Conservation (phyloP, 140 eudicot genomes). For the Senecio squalidus region DNA sequence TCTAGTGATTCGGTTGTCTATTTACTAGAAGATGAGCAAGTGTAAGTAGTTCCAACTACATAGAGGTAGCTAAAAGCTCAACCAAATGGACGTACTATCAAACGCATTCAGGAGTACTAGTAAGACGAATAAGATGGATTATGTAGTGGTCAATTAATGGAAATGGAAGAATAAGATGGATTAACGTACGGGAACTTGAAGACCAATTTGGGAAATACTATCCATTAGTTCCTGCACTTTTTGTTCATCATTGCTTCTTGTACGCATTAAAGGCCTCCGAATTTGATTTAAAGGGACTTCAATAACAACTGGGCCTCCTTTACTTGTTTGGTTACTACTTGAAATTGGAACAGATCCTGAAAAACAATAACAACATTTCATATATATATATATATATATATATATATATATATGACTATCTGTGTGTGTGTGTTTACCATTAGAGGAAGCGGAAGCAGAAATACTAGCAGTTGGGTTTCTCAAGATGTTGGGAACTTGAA, state of each 20-base stretch:
- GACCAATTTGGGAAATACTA: constrained; percentile 85
- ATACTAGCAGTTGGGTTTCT: constrained; percentile 31
- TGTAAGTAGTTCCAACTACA: too few relatives aligned
- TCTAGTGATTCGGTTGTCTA: too few relatives aligned
- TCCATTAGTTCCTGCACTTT: constrained; percentile 93
- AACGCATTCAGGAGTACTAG: too few relatives aligned
- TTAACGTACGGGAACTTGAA: constrained; percentile 87
- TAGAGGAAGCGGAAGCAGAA: constrained; percentile 61
- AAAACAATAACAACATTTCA: neutral
- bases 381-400: neutral
- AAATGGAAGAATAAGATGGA: neutral
- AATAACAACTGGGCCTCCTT: constrained; percentile 67
- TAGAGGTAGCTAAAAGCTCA: too few relatives aligned
- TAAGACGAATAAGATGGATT: too few relatives aligned
- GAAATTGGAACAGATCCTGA: constrained; percentile 58
- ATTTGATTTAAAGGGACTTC: constrained; percentile 81
- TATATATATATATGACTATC: neutral
- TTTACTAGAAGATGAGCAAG: too few relatives aligned
- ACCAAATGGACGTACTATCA: too few relatives aligned
- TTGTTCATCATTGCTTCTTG: constrained; percentile 72
- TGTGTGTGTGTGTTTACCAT: constrained; percentile 33
- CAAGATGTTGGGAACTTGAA: constrained; percentile 38
- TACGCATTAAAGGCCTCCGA: constrained; percentile 93
- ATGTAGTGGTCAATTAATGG: too few relatives aligned
- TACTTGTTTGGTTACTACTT: constrained; percentile 21